Base-by-base conservation (phyloP, 495 filamentous ascomycete genomes). In the Ascobolus immersus region DNA sequence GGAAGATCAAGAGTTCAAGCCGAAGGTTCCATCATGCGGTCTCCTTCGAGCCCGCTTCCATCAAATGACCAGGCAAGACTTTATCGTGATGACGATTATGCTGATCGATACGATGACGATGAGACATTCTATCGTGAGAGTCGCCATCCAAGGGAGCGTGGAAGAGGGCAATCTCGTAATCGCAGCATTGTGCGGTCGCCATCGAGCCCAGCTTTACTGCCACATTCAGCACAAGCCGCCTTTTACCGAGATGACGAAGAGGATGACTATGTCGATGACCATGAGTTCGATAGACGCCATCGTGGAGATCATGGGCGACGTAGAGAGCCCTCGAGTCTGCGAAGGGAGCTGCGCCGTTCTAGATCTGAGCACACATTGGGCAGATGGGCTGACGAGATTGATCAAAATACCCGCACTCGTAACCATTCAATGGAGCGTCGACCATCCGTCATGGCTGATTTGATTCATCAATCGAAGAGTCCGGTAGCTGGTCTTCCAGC, bases 11-110 rank as follows among this genome's bases (percentile, higher is more conserved):
- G 36, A 11, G 32, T 21, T 34, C 1, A 21, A 5, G 18, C 13
- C 11, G 22, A 34, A 8, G 14, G 13, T 17, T 21, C 7, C 11
- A 33, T 33, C 12, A 54, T 59, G 25, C 55, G 73, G 28, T 91
- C 80, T 3, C 78, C 80, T n/a, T 77, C 79, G 0, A 79, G 74
- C 2, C 77, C 79, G 11, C 49, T 77, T 19, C 76, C 77, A 15
- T 71, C 77, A 52, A 54, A 54, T 39, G 44, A 54, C 25, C 55
- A 60, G 29, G 55, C 51, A 18, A 46, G 55, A 18, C 44, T 47
- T 29, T 52, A 56, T 28, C 47, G 45, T 17, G 43, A 35, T 9
- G 48, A 54, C 22, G 51, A 41, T 21, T 38, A 17, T n/a, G n/a
- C n/a, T n/a, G n/a, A 40, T 43, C 43, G 40, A 33, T 55, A 55